phyloP scores from a whole-genome alignment of 73 alveolate species.

The Paramecium pentaurelia region DNA sequence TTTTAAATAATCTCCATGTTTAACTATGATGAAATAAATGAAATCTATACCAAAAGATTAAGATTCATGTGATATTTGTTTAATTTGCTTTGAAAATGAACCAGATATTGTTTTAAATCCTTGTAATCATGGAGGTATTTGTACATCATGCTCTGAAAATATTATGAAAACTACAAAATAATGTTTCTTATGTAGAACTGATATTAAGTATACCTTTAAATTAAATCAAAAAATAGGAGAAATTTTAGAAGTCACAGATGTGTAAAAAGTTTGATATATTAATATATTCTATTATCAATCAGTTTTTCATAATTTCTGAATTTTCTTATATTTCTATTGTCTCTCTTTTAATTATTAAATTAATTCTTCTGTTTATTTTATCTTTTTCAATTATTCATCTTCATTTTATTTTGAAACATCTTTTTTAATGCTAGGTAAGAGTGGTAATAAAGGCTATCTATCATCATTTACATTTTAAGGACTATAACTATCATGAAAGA shows the following conservation, averaged over 20 bases:
- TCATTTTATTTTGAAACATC: neutral
- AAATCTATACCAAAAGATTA: neutral
- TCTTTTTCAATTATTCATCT: neutral
- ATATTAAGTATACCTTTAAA: neutral
- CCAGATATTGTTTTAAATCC: neutral
- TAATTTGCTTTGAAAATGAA: conserved; percentile 38
- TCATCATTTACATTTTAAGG: neutral
- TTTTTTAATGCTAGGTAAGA: conserved; percentile 13
- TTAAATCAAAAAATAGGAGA: neutral
- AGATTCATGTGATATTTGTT: conserved; percentile 2
- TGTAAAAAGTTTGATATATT: neutral
- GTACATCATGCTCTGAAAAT: neutral
- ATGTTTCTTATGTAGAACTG: conserved; percentile 24
- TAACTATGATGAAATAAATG: neutral
- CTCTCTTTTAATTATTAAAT: conserved; percentile 14
- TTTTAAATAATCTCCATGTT: conserved; percentile 8
- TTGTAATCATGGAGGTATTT: conserved; percentile 36
- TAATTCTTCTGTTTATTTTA: conserved; percentile 27
- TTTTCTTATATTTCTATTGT: neutral
- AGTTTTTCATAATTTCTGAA: neutral
- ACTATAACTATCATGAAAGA: neutral
- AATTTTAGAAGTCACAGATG: neutral
- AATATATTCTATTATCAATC: neutral
- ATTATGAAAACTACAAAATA: neutral
- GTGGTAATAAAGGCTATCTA: neutral